Percentiles rank a stretch among this genome's conserved stretches.
phyloP scores from a whole-genome alignment of 2,329 filamentous ascomycete genomes.

The Calonectria crousiana region DNA sequence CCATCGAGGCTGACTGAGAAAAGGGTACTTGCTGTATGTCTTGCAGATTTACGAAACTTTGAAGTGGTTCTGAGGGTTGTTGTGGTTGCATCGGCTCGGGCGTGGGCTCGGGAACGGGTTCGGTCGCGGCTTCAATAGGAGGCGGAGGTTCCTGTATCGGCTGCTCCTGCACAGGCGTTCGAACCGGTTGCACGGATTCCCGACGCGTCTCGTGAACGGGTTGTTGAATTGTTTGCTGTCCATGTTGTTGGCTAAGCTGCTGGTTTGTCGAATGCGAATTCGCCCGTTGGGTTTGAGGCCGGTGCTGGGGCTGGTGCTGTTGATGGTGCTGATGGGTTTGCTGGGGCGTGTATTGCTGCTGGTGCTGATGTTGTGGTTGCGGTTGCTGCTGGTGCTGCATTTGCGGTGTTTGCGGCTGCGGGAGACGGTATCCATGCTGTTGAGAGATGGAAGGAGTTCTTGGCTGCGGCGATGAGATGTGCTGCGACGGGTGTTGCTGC shows the following conservation, averaged over 20 bases:
- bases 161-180: slow-evolving; percentile 31
- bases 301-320: slow-evolving; percentile 33
- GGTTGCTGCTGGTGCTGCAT: slow-evolving; percentile 30
- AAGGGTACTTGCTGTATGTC: slow-evolving; percentile 52
- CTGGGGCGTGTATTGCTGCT: slow-evolving; percentile 15
- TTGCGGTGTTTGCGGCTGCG: slow-evolving; percentile 28
- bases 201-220: slow-evolving; percentile 23
- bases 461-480: slow-evolving; percentile 37
- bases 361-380: slow-evolving; percentile 31
- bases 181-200: slow-evolving; percentile 15
- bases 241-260: slow-evolving; percentile 24
- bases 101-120: slow-evolving; percentile 35
- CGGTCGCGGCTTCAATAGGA: slow-evolving; percentile 31
- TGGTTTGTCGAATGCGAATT: slow-evolving; percentile 30
- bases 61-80: neutral
- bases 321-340: slow-evolving; percentile 33
- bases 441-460: slow-evolving; percentile 38
- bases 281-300: slow-evolving; percentile 14
- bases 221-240: slow-evolving; percentile 31
- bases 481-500: slow-evolving; percentile 32
- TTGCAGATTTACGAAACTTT: slow-evolving; percentile 54
- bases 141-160: slow-evolving; percentile 30
- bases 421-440: slow-evolving; percentile 37
- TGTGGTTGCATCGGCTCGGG: slow-evolving; percentile 41
- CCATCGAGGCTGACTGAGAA: slow-evolving; percentile 42